These are phyloP conservation scores for Penicillium griseofulvum DNA, from an alignment of 2,329 filamentous ascomycete species.

Conservation along the genomic window DNA sequence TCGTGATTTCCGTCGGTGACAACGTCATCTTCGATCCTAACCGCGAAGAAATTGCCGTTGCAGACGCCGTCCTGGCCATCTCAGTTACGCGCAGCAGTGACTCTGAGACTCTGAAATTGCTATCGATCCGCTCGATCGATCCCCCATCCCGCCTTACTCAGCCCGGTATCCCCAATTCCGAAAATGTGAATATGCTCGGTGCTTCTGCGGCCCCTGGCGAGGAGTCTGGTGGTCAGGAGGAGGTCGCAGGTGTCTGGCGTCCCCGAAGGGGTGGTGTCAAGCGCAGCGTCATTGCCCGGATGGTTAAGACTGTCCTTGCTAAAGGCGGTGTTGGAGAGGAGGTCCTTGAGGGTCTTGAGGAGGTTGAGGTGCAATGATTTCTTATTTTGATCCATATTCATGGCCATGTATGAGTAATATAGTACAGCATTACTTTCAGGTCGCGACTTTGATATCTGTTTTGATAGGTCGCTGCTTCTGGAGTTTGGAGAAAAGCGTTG, in stretches of 20 bases:
- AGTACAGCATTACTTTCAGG: not conserved
- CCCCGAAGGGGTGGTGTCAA: slow-evolving; percentile 81
- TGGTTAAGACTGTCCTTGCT: slow-evolving; percentile 74
- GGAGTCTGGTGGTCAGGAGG: slow-evolving; percentile 54
- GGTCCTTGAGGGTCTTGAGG: slow-evolving; percentile 76
- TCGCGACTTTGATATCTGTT: not conserved
- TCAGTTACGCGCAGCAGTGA: slow-evolving; percentile 58
- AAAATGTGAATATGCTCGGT: slow-evolving; percentile 55
- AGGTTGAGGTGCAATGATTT: slow-evolving; percentile 48
- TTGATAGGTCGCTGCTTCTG: not conserved
- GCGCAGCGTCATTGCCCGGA: slow-evolving; percentile 66
- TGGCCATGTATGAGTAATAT: not conserved
- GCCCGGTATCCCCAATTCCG: slow-evolving; percentile 64
- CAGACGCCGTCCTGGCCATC: slow-evolving; percentile 82
- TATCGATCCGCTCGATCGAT: slow-evolving; percentile 71
- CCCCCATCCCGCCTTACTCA: slow-evolving; percentile 71
- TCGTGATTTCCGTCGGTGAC: slow-evolving; percentile 79
- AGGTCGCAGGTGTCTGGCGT: slow-evolving; percentile 73
- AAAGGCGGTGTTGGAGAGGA: slow-evolving; percentile 80
- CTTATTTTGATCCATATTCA: not conserved
- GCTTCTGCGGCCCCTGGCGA: slow-evolving; percentile 37
- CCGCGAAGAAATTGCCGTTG: slow-evolving; percentile 87
- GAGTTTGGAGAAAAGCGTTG: slow-evolving; percentile 13
- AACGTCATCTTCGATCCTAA: slow-evolving; percentile 94
- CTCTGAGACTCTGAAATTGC: slow-evolving; percentile 54